Conservation (phyloP, 164 flowering plant genomes). For the Paratinospora sagittata region DNA sequence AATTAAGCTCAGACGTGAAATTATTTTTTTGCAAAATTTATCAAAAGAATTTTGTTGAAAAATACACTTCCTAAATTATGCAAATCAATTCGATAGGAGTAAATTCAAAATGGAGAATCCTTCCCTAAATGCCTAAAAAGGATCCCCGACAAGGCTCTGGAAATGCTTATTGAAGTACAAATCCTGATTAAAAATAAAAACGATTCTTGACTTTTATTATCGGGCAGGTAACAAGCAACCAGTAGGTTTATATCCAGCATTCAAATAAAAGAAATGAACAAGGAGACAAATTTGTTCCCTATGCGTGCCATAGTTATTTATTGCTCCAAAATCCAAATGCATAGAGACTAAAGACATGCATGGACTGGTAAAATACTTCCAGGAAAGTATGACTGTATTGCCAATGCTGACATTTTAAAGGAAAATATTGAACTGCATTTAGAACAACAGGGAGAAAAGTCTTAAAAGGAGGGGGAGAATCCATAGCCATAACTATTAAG, state of each 20-base stretch:
- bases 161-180: neutral
- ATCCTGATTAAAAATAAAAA: neutral
- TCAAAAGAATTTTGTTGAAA: neutral
- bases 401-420: too few relatives aligned
- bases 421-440: too few relatives aligned
- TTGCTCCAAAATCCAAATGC: neutral
- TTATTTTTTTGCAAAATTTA: neutral
- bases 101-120: neutral
- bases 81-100: neutral
- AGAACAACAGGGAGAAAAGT: too few relatives aligned
- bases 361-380: neutral
- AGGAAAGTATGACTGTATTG: neutral
- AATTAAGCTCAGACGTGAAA: too few relatives aligned
- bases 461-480: too few relatives aligned
- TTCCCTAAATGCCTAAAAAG: neutral
- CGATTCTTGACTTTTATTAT: neutral
- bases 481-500: slow-evolving; percentile 17
- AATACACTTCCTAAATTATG: neutral
- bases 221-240: neutral
- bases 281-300: neutral
- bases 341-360: neutral
- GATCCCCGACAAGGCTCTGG: neutral
- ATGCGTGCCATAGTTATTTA: neutral
- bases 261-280: too few relatives aligned
- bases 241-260: neutral